Conservation (phyloP, 78 protist genomes). For the Guillardia theta region DNA sequence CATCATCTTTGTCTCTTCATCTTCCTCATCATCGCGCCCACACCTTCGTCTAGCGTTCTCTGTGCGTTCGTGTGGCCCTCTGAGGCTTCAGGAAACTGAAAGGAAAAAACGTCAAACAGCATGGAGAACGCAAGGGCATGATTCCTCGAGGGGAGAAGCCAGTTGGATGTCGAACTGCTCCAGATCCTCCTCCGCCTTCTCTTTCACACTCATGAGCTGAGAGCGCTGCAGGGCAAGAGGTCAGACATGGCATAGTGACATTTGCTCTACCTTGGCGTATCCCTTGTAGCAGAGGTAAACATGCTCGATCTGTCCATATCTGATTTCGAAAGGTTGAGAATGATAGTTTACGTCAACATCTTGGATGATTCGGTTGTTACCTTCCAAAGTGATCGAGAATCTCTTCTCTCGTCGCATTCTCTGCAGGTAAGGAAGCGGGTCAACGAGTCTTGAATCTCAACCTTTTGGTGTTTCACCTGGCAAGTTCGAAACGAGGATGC, state of each 20-base stretch:
- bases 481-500: not conserved
- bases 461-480: not conserved
- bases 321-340: too few species aligned
- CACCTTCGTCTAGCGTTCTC: not conserved
- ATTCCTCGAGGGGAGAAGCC: not conserved
- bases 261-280: too few species aligned
- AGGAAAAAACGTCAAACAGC: too few species aligned
- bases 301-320: not conserved
- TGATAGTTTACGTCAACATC: too few species aligned
- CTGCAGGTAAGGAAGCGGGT: too few species aligned
- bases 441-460: too few species aligned
- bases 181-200: conserved; percentile 18
- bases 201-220: not conserved
- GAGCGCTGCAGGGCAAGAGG: not conserved
- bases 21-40: not conserved
- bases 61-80: not conserved
- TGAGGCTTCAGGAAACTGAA: too few species aligned
- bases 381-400: not conserved
- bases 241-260: too few species aligned
- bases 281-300: not conserved
- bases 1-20: too few species aligned
- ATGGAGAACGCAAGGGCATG: too few species aligned
- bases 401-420: not conserved
- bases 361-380: too few species aligned
- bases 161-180: not conserved